Evolutionary conservation across 768 basidiomycete species (phyloP), one percentile per base, ranked within the genome.

Genomic region (Xerocomellus intermedius): DNA sequence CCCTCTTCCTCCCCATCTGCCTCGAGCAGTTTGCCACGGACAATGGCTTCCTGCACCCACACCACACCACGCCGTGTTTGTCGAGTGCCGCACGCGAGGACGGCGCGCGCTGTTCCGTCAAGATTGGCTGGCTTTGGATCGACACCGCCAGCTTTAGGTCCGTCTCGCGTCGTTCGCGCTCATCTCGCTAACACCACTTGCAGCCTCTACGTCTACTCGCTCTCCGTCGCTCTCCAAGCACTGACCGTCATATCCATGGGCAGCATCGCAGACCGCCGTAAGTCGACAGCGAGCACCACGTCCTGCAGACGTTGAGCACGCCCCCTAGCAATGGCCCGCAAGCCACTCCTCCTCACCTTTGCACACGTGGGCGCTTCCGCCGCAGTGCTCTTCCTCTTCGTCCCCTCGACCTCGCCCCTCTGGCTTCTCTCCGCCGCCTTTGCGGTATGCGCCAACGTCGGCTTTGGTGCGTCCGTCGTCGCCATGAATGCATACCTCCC

Each of bases 201-300:
- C 63, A 95, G 94, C 63, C 76, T 99, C 35, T 94, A 96, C 66
- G 81, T 87, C 30, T 90, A 93, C 70, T 97, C 95, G 1, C 75
- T 85, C 14, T 92, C 91, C 1, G 95, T 98, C 1, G 87, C 88
- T 0, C 71, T 96, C 0, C 95, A 98, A 68, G 95, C 94, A 0
- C 64, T 98, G n/a, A 91, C 88, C 0, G 94, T 99, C 37, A 94
- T 99, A 52, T 94, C 95, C 6, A 90, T 97, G 79, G 92, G 93
- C 8, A 85, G 85, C 16, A 85, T 96, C 52, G 96, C 95, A 1
- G 93, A 98, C 72, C 84, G 90, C 58, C 85, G 94, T 95, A 62
- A 55, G 89, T 77, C 19, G 0, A n/a, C 28, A 5, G 8, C 22
- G 19, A 19, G 8, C 22, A 30, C 21, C 8, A 8, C 33, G 5